These are phyloP conservation scores for Coemansia sp. DNA, from an alignment of 192 early-diverging fungal genomes.

Conservation along the genomic window DNA sequence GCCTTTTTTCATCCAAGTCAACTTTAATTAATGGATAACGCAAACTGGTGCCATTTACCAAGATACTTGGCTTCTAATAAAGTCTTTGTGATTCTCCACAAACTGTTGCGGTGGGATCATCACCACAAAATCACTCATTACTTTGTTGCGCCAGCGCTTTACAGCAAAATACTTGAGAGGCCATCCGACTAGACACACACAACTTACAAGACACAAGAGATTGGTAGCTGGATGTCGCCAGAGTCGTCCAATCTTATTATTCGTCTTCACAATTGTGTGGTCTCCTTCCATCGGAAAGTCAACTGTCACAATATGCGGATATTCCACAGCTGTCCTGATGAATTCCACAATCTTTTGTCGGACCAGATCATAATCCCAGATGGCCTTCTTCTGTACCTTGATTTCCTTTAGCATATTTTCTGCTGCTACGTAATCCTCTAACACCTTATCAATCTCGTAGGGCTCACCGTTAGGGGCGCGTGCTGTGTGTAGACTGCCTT, in stretches of 20 bases:
- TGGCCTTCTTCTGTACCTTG: constrained; percentile 40
- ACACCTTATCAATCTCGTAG: constrained; percentile 23
- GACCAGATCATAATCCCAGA: constrained; percentile 50
- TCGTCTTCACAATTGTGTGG: constrained; percentile 29
- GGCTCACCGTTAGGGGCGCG: constrained; percentile 23
- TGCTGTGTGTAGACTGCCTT: constrained; percentile 42
- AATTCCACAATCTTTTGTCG: constrained; percentile 24
- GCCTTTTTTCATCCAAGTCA: neutral
- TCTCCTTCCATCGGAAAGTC: constrained; percentile 45
- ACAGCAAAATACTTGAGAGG: constrained; percentile 32
- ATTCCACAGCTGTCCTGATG: constrained; percentile 23
- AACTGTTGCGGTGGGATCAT: constrained; percentile 36
- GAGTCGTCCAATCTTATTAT: constrained; percentile 11
- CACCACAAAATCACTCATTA: constrained; percentile 53
- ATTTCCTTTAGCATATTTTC: constrained; percentile 45
- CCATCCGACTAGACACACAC: constrained; percentile 46
- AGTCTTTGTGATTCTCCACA: constrained; percentile 30
- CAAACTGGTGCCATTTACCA: constrained; percentile 17
- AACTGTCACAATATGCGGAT: constrained; percentile 40
- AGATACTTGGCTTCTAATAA: constrained; percentile 40
- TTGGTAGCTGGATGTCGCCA: constrained; percentile 44
- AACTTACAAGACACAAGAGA: constrained; percentile 43
- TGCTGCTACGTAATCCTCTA: constrained; percentile 34
- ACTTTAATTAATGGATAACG: neutral
- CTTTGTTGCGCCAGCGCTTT: constrained; percentile 34